These are phyloP conservation scores for Piloderma croceum DNA, from an alignment of 768 basidiomycete genomes.

Conservation along the genomic window DNA sequence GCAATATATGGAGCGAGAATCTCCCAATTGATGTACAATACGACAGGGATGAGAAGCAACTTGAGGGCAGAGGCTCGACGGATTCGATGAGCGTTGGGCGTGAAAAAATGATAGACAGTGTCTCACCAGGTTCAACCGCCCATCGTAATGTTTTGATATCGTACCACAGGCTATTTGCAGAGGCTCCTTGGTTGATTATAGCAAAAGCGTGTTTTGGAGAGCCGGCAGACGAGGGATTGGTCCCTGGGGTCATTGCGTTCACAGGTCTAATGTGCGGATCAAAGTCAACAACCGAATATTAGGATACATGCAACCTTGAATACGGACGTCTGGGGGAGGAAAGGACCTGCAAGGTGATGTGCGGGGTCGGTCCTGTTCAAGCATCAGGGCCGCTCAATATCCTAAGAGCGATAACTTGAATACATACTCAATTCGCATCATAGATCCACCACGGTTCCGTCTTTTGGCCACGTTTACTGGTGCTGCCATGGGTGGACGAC, in stretches of 20 bases:
- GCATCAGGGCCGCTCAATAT: slow-evolving; percentile 4
- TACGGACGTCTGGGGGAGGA: slow-evolving; percentile 59
- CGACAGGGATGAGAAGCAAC: slow-evolving; percentile 53
- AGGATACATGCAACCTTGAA: too few species aligned
- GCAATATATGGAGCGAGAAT: slow-evolving; percentile 35
- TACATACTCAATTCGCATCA: slow-evolving; percentile 27
- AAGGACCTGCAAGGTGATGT: slow-evolving; percentile 59
- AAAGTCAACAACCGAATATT: too few species aligned
- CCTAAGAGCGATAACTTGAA: not conserved
- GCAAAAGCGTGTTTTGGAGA: too few species aligned
- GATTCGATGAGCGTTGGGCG: not conserved
- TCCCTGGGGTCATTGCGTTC: too few species aligned
- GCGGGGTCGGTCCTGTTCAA: slow-evolving; percentile 46
- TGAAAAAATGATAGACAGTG: not conserved
- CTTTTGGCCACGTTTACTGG: slow-evolving; percentile 13
- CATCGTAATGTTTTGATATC: not conserved
- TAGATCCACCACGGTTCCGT: too few species aligned
- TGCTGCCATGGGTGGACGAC: slow-evolving; percentile 1
- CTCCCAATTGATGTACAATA: slow-evolving; percentile 65
- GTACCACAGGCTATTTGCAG: not conserved
- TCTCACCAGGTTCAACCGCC: not conserved
- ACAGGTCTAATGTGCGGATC: too few species aligned
- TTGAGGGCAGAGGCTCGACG: slow-evolving; percentile 57
- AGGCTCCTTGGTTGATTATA: too few species aligned
- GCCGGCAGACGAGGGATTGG: too few species aligned